phyloP scores from a whole-genome alignment of 2,329 filamentous ascomycete species.

The Cladosporium sp. region DNA sequence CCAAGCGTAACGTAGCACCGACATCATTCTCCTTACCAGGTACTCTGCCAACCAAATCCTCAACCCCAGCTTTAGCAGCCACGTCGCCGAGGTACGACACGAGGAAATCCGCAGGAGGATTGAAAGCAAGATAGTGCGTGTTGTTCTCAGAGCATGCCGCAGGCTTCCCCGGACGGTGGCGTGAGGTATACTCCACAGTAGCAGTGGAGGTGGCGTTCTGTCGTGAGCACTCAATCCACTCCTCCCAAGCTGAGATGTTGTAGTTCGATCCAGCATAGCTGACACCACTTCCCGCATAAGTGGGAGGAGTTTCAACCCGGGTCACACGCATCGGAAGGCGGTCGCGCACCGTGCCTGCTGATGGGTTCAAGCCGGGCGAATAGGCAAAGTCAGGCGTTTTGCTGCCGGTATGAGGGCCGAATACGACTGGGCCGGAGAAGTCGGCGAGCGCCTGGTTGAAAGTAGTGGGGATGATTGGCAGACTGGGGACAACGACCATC shows the following conservation, averaged over 20 bases:
- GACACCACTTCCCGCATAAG: constrained; percentile 28
- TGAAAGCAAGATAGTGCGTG: constrained; percentile 30
- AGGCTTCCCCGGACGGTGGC: constrained; percentile 26
- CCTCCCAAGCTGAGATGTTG: constrained; percentile 29
- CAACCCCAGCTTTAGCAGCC: constrained; percentile 25
- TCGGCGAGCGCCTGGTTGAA: constrained; percentile 25
- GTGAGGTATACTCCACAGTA: constrained; percentile 27
- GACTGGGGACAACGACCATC: constrained; percentile 29
- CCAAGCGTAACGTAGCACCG: constrained; percentile 28
- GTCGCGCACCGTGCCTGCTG: constrained; percentile 24
- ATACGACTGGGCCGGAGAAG: constrained; percentile 26
- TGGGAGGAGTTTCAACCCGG: constrained; percentile 27
- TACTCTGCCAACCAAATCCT: constrained; percentile 25
- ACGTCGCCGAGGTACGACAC: constrained; percentile 29
- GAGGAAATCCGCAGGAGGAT: constrained; percentile 27
- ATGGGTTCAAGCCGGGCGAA: constrained; percentile 26
- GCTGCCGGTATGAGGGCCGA: constrained; percentile 28
- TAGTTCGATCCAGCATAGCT: constrained; percentile 26
- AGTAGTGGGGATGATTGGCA: constrained; percentile 28
- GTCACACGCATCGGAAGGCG: constrained; percentile 28
- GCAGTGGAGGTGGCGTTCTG: constrained; percentile 25
- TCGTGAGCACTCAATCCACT: constrained; percentile 25
- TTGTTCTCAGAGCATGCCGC: constrained; percentile 27
- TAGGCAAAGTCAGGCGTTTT: constrained; percentile 29
- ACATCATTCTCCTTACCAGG: constrained; percentile 27